phyloP scores from a whole-genome alignment of 306 rosid genomes.

The Dalbergia oliveri region DNA sequence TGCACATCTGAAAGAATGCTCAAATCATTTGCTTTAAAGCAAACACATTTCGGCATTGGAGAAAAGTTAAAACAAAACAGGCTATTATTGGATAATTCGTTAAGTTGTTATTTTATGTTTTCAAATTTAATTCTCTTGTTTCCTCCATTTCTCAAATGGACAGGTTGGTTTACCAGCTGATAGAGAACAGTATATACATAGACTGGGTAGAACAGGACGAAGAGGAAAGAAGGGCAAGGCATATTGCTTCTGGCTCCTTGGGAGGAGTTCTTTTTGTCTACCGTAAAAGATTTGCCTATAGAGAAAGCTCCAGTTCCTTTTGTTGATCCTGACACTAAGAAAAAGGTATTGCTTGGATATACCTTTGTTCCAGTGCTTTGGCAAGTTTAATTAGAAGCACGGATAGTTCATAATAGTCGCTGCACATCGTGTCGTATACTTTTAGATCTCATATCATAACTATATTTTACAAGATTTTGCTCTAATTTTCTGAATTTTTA shows the following conservation, averaged over 20 bases:
- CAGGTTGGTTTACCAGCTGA: slow-evolving; percentile 93
- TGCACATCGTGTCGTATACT: no score
- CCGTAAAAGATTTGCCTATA: slow-evolving; percentile 76
- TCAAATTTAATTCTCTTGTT: not conserved
- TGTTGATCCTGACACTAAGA: slow-evolving; percentile 80
- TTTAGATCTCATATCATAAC: no score
- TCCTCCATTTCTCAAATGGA: slow-evolving; percentile 34
- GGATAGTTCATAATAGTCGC: no score
- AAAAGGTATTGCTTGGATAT: slow-evolving; percentile 64
- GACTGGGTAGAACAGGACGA: slow-evolving; percentile 96
- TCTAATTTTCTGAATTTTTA: no score
- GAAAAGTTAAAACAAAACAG: slow-evolving; percentile 8
- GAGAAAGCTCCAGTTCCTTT: slow-evolving; percentile 68
- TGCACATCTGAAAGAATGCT: not conserved
- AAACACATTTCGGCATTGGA: not conserved
- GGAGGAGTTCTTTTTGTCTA: slow-evolving; percentile 87
- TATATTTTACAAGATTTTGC: no score
- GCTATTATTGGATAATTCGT: slow-evolving; percentile 5
- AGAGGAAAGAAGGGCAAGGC: slow-evolving; percentile 94
- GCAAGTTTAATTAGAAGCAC: not conserved
- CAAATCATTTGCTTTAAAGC: slow-evolving; percentile 10
- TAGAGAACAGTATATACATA: slow-evolving; percentile 89
- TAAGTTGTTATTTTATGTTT: not conserved
- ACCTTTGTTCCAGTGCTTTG: slow-evolving; percentile 16
- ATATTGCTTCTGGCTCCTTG: slow-evolving; percentile 87